Evolutionary conservation across 371 early-diverging fungal species (phyloP).

Genomic region (Rhizopus sp.): DNA sequence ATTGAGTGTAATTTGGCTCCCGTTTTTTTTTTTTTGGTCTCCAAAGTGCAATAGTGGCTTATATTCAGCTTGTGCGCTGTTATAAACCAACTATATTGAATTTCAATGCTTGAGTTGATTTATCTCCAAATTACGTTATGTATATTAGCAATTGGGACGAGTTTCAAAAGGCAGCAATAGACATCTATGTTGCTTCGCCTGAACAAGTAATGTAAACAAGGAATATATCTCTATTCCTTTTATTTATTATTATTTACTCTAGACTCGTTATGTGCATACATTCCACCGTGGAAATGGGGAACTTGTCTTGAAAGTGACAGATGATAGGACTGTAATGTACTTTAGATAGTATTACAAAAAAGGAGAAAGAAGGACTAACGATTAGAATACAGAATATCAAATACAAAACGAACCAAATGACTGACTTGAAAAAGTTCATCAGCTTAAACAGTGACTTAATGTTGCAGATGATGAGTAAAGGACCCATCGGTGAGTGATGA

Average conservation of each 20-base stretch:
- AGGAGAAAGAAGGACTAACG: not conserved
- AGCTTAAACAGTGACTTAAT: constrained; percentile 64
- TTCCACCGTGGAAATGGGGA: constrained; percentile 74
- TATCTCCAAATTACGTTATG: constrained; percentile 16
- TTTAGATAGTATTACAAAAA: not conserved
- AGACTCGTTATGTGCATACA: constrained; percentile 74
- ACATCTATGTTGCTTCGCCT: constrained; percentile 66
- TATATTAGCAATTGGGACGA: constrained; percentile 69
- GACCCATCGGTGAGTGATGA: constrained; percentile 20
- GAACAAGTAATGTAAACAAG: constrained; percentile 47
- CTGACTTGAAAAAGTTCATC: constrained; percentile 76
- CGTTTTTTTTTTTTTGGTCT: no score
- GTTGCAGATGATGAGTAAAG: constrained; percentile 70
- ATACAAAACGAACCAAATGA: constrained; percentile 72
- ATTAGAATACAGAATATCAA: constrained; percentile 54
- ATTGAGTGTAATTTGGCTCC: no score
- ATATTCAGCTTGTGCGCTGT: no score
- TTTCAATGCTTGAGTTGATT: no score
- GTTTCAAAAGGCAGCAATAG: constrained; percentile 74
- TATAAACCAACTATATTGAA: no score
- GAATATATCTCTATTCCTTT: not conserved
- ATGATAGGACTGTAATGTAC: constrained; percentile 61
- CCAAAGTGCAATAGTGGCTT: no score
- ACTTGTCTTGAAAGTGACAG: constrained; percentile 75
- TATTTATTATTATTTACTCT: not conserved